phyloP scores from a whole-genome alignment of 768 basidiomycete genomes.

The Tulasnella sp. region DNA sequence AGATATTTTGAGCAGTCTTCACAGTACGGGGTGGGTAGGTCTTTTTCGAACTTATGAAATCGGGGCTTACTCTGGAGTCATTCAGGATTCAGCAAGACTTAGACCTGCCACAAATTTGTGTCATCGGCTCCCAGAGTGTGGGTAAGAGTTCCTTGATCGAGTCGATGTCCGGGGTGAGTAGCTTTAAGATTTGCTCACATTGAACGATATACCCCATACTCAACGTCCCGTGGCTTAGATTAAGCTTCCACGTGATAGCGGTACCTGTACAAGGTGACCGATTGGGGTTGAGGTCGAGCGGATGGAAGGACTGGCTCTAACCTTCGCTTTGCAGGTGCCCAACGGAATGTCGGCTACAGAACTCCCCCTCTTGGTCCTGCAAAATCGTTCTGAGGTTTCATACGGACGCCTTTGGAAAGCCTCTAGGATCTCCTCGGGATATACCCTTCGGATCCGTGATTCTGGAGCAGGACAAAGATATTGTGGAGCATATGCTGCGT shows the following conservation, averaged over 20 bases:
- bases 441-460: constrained; percentile 15
- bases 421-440: constrained; percentile 11
- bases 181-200: no score
- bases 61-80: background rate
- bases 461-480: background rate
- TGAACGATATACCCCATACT: no score
- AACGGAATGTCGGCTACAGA: constrained; percentile 29
- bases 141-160: constrained; percentile 74
- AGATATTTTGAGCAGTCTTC: no score
- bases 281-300: background rate
- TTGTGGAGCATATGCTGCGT: constrained; percentile 18
- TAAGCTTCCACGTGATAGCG: constrained; percentile 53
- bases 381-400: background rate
- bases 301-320: no score
- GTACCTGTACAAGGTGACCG: constrained; percentile 67
- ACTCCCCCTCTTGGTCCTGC: constrained; percentile 23
- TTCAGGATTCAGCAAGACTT: constrained; percentile 35
- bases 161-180: constrained; percentile 43
- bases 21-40: constrained; percentile 7
- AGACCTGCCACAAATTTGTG: constrained; percentile 61
- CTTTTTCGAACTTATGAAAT: background rate
- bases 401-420: constrained; percentile 27
- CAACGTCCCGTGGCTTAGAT: constrained; percentile 32
- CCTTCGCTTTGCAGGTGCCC: constrained; percentile 36
- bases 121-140: constrained; percentile 61